phyloP scores from a whole-genome alignment of 83 land plant genomes.

The Diphasiastrum complanatum region DNA sequence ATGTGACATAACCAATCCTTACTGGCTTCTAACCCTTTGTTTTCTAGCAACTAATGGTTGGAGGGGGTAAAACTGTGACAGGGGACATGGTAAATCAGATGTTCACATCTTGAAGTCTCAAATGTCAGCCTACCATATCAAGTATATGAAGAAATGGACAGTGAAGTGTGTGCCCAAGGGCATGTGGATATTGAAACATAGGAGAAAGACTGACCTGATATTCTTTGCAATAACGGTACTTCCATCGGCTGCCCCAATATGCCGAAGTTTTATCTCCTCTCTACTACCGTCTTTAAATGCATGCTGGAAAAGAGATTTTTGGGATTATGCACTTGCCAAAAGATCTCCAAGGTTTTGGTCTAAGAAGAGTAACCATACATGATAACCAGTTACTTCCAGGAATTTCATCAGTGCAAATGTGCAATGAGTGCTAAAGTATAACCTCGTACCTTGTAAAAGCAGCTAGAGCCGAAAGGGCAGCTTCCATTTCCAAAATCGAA shows the following conservation, averaged over 20 bases:
- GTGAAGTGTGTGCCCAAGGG: background rate
- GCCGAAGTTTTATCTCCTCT: constrained; percentile 79
- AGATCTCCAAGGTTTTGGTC: too few species aligned
- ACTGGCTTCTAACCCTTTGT: too few species aligned
- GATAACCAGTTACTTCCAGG: background rate
- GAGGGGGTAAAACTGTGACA: too few species aligned
- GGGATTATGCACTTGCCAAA: background rate
- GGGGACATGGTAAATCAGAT: too few species aligned
- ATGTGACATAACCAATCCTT: too few species aligned
- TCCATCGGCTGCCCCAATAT: constrained; percentile 94
- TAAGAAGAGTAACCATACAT: too few species aligned
- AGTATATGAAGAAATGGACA: background rate
- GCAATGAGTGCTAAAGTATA: constrained; percentile 3
- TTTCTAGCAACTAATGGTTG: too few species aligned
- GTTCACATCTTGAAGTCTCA: too few species aligned
- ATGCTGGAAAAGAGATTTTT: constrained; percentile 48
- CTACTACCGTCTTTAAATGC: constrained; percentile 76
- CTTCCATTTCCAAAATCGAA: constrained; percentile 85
- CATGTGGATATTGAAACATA: constrained; percentile 3
- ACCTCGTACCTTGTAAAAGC: constrained; percentile 77
- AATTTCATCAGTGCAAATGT: background rate
- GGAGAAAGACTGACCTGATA: constrained; percentile 49
- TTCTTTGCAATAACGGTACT: constrained; percentile 79
- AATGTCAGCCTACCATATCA: background rate
- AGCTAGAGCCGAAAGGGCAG: constrained; percentile 93